Conservation (phyloP, 805 yeast genomes). For the Ogataea paraovalis region DNA sequence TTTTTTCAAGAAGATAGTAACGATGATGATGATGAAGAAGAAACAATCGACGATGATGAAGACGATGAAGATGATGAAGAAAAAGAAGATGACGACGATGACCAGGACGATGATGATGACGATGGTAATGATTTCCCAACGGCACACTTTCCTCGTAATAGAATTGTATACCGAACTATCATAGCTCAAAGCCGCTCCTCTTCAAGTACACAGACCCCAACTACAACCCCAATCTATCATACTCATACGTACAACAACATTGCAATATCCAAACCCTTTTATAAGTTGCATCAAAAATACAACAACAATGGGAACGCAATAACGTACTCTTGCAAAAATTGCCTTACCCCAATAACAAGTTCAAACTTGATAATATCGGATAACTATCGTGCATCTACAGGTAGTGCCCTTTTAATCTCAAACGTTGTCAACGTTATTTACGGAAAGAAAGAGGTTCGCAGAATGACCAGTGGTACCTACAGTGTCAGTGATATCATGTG, state of each 20-base stretch:
- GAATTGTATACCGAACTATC: neutral
- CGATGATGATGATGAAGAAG: constrained; percentile 15
- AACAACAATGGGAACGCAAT: constrained; percentile 21
- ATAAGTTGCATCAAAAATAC: constrained; percentile 12
- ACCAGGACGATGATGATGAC: neutral
- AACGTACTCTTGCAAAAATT: constrained; percentile 26
- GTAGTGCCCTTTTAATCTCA: constrained; percentile 53
- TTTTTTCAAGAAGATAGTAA: constrained; percentile 9
- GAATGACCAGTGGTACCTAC: constrained; percentile 60
- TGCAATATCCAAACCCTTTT: constrained; percentile 3
- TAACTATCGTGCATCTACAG: constrained; percentile 51
- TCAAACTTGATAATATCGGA: constrained; percentile 28
- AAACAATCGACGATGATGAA: constrained; percentile 4
- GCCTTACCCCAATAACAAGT: constrained; percentile 29
- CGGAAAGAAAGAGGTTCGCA: constrained; percentile 20
- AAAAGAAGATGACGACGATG: constrained; percentile 2
- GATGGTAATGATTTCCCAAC: too few species aligned
- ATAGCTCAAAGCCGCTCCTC: neutral
- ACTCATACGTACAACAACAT: neutral
- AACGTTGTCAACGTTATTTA: constrained; percentile 32
- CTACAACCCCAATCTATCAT: neutral
- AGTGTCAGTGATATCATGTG: constrained; percentile 55
- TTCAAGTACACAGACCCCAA: neutral
- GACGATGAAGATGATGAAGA: constrained; percentile 5
- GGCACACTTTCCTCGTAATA: neutral